Evolutionary conservation across 192 early-diverging fungal genomes (phyloP), one percentile per base, ranked within the genome.

Genomic region (Backusella sp.): DNA sequence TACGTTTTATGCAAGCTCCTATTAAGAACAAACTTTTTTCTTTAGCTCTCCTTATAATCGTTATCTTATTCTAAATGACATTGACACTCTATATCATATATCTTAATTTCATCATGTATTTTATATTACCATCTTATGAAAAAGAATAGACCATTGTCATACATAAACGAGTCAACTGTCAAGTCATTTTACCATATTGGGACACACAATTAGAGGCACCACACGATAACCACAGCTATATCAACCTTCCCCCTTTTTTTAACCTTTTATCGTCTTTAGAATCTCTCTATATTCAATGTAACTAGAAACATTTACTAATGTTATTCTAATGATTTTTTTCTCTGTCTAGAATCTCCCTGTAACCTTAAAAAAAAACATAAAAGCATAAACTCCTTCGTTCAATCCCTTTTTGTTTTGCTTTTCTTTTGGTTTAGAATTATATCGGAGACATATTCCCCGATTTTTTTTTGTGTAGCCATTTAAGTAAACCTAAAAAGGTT

Each of bases 391-490:
- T 21, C 53, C 53, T 56, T 56, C 53, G n/a, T 56, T 23, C n/a
- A 53, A 6, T 56, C 53, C 53, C 19, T 21, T 39, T 39, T 39
- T 39, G 37, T 39, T 39, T 39, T 12, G 37, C 37, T 21, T 23
- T 56, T 6, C n/a, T 56, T 56, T 56, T 56, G 53, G 53, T n/a
- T 56, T 56, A 56, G 9, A 56, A 56, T 21, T 56, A 56, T 56
- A 21, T 56, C 53, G 53, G 53, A 56, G 53, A 11, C 53, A 21
- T 56, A 21, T 56, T 56, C 21, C 53, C n/a, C 53, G 53, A 56
- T 56, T 56, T 56, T 56, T 32, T 56, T 56, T 56, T 56, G 53
- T 56, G 53, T 53, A 53, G 15, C 52, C 52, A 53, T 44, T 44
- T 44, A 44, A 44, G 42, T 44, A 44, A 44, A 44, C 42, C 42